Evolutionary conservation across 192 early-diverging fungal genomes (phyloP).

Genomic region (Backusella mclennaniae): DNA sequence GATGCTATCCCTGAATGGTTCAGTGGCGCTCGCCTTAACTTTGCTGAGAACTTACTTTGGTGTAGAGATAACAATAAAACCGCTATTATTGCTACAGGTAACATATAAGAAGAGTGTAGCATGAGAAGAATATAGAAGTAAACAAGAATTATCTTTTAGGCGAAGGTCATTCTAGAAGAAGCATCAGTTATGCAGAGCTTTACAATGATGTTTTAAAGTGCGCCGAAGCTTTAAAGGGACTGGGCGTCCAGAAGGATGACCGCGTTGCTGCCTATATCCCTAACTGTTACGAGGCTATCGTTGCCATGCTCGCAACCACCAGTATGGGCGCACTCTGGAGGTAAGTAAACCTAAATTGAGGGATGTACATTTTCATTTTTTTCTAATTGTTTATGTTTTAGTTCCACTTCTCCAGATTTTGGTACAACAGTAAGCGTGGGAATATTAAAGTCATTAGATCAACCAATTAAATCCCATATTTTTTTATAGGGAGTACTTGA

Average conservation of each 20-base stretch:
- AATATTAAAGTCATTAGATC: background rate
- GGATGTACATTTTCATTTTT: background rate
- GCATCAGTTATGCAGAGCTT: conserved; percentile 71
- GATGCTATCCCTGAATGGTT: conserved; percentile 92
- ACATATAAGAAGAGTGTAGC: background rate
- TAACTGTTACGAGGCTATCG: conserved; percentile 81
- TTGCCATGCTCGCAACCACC: conserved; percentile 74
- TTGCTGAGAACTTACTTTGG: conserved; percentile 85
- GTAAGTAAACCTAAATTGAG: conserved; percentile 11
- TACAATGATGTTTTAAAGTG: conserved; percentile 65
- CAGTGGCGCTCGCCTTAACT: conserved; percentile 79
- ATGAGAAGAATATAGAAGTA: background rate
- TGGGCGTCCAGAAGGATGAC: conserved; percentile 78
- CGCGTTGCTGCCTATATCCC: conserved; percentile 88
- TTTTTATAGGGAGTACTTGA: conserved; percentile 77
- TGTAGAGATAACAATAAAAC: conserved; percentile 44
- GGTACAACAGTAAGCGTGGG: conserved; percentile 65
- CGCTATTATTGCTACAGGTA: conserved; percentile 57
- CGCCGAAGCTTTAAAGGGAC: conserved; percentile 67
- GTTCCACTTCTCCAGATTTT: conserved; percentile 94
- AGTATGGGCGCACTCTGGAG: conserved; percentile 92
- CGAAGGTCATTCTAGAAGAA: conserved; percentile 37
- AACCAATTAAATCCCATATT: background rate
- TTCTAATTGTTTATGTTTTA: background rate
- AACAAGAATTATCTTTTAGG: conserved; percentile 23